Percentiles rank a stretch among this genome's conserved stretches.
phyloP scores from a whole-genome alignment of 2,329 filamentous ascomycete species.

The Beauveria sp. region DNA sequence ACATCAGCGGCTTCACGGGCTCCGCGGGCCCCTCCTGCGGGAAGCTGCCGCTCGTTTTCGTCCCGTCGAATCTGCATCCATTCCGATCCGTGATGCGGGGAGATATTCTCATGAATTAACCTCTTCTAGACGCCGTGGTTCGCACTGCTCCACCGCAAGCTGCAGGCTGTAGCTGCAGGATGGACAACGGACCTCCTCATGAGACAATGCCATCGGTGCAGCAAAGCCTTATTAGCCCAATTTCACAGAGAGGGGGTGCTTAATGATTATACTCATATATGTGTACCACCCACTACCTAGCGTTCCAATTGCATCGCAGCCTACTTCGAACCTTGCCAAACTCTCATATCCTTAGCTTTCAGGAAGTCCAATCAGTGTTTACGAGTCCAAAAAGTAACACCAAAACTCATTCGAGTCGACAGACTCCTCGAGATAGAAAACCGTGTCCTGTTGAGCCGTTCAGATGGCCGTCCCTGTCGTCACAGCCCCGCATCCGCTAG shows the following conservation, averaged over 20 bases:
- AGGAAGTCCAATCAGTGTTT: neutral
- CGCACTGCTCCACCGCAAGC: neutral
- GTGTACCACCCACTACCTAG: neutral
- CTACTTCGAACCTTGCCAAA: neutral
- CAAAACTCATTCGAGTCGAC: neutral
- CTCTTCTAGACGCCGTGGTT: neutral
- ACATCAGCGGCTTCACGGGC: neutral
- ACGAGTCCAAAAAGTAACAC: too few species aligned
- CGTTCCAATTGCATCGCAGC: neutral
- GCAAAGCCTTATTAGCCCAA: neutral
- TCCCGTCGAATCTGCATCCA: neutral
- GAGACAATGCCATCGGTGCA: neutral
- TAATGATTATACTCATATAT: neutral
- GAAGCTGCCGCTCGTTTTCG: neutral
- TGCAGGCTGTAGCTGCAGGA: neutral
- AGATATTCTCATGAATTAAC: neutral
- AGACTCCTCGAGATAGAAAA: neutral
- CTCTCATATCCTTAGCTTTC: neutral
- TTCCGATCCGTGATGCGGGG: neutral
- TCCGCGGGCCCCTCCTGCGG: neutral
- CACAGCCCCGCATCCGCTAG: conserved; percentile 34
- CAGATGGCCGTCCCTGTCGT: conserved; percentile 5
- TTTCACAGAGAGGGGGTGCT: neutral
- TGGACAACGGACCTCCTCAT: neutral
- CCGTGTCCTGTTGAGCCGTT: neutral